Conservation (phyloP, 2,329 filamentous ascomycete genomes). For the Massarina eburnea region DNA sequence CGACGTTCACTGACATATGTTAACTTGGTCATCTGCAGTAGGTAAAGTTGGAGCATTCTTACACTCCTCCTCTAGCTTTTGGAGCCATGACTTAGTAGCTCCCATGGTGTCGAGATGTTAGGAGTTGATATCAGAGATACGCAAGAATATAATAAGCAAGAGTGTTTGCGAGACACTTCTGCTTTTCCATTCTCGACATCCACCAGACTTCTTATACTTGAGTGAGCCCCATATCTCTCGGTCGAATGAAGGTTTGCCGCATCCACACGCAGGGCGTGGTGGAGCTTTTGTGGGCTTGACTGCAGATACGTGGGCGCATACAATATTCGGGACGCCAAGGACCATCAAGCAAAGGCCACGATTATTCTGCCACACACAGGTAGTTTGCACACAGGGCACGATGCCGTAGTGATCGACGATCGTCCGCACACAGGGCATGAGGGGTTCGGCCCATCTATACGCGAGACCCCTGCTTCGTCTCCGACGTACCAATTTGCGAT, state of each 20-base stretch:
- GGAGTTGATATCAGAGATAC: neutral
- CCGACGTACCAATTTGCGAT: neutral
- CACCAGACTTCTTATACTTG: neutral
- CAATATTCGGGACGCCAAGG: neutral
- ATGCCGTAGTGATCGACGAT: neutral
- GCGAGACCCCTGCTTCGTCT: neutral
- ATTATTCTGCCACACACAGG: neutral
- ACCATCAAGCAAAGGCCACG: neutral
- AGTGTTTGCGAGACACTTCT: neutral
- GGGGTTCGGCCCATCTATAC: constrained; percentile 1
- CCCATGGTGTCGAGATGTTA: constrained; percentile 28
- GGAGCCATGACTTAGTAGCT: constrained; percentile 43
- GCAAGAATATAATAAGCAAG: neutral
- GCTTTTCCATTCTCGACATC: neutral
- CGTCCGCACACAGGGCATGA: constrained; percentile 9
- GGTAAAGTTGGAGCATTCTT: constrained; percentile 8
- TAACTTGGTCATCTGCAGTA: neutral
- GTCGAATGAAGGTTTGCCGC: neutral
- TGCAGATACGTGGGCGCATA: neutral
- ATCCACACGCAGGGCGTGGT: constrained; percentile 26
- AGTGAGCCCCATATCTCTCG: neutral
- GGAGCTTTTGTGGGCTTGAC: constrained; percentile 19
- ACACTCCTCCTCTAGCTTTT: constrained; percentile 49
- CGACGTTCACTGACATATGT: constrained; percentile 48
- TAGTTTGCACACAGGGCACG: constrained; percentile 8